Base-by-base conservation (phyloP, 495 filamentous ascomycete genomes). In the Penicillium simplicissimum region DNA sequence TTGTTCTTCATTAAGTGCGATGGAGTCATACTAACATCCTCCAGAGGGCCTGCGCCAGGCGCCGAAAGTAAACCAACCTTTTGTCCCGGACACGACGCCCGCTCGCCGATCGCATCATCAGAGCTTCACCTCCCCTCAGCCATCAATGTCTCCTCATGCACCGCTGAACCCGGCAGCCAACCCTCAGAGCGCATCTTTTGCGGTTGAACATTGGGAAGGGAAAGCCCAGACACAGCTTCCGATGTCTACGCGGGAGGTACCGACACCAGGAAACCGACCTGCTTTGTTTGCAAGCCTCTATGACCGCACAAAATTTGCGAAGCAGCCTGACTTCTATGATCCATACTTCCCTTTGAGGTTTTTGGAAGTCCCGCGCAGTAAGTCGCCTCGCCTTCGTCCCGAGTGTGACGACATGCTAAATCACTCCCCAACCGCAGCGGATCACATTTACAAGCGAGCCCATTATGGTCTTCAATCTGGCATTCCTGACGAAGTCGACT, bases 371-470 rank as follows among this genome's bases (percentile, higher is more conserved):
- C 76, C 74, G 5, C 74, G 74, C 52, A 76, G 79, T 81, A 65
- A 62, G 76, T 71, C 21, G 25, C 1, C 3, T 25, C 33, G 48
- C 19, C 19, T 43, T 17, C 0, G 35, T 23, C 38, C 21, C 17
- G 36, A 25, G 38, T 35, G 34, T 21, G 23, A 35, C 38, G 23
- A 37, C 37, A 21, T 15, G 25, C 52, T 43, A 55, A 51, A 48
- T 28, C 66, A 37, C 59, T 38, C 8, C 14, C 52, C 28, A 10
- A 45, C 2, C 38, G 21, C 58, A 81, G 79, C 74, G 57, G 73
- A 77, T 61, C 74, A 94, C 70, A 96, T 97, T 53, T 97, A 96
- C 66, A 88, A 93, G 55, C 87, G 93, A 10, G 92, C 90, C 54
- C 85, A 94, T 48, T 82, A 80, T 55, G 87, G 93, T 0, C 81